Evolutionary conservation across 2,329 filamentous ascomycete species (phyloP).

Genomic region (Zopfia rhizophila): DNA sequence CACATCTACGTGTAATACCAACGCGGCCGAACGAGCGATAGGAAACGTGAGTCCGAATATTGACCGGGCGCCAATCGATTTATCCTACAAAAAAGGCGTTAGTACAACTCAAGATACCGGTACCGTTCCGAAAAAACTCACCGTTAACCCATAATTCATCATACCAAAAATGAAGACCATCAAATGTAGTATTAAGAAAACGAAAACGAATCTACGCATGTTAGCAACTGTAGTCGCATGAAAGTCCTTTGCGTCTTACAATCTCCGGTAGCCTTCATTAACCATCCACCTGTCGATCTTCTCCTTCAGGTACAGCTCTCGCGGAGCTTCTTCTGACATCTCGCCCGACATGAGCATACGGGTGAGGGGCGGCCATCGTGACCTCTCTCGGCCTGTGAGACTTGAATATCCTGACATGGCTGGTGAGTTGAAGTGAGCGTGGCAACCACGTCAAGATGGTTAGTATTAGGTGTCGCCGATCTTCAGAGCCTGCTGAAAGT

Average conservation of each 20-base stretch:
- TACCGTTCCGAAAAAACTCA: slow-evolving; percentile 28
- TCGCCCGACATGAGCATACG: slow-evolving; percentile 85
- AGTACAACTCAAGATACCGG: not conserved
- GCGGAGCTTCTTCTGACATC: slow-evolving; percentile 78
- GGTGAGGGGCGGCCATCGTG: slow-evolving; percentile 84
- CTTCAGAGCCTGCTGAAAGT: slow-evolving; percentile 54
- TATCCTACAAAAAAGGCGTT: slow-evolving; percentile 59
- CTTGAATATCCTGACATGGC: slow-evolving; percentile 45
- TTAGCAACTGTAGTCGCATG: slow-evolving; percentile 34
- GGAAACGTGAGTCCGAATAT: slow-evolving; percentile 80
- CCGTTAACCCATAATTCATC: slow-evolving; percentile 80
- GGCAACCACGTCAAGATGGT: slow-evolving; percentile 22
- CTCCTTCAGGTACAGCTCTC: slow-evolving; percentile 74
- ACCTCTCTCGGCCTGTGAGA: slow-evolving; percentile 67
- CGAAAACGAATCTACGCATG: slow-evolving; percentile 73
- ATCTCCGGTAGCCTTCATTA: slow-evolving; percentile 83
- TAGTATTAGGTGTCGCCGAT: slow-evolving; percentile 38
- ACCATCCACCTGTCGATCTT: slow-evolving; percentile 89
- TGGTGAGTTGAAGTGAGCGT: slow-evolving; percentile 16
- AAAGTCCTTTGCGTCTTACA: slow-evolving; percentile 66
- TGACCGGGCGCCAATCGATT: slow-evolving; percentile 70
- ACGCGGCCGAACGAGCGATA: slow-evolving; percentile 78
- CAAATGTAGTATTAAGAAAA: slow-evolving; percentile 77
- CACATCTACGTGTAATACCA: slow-evolving; percentile 84
- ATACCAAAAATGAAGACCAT: slow-evolving; percentile 84